Evolutionary conservation across 768 basidiomycete species (phyloP).

Genomic region (Mrakia frigida): DNA sequence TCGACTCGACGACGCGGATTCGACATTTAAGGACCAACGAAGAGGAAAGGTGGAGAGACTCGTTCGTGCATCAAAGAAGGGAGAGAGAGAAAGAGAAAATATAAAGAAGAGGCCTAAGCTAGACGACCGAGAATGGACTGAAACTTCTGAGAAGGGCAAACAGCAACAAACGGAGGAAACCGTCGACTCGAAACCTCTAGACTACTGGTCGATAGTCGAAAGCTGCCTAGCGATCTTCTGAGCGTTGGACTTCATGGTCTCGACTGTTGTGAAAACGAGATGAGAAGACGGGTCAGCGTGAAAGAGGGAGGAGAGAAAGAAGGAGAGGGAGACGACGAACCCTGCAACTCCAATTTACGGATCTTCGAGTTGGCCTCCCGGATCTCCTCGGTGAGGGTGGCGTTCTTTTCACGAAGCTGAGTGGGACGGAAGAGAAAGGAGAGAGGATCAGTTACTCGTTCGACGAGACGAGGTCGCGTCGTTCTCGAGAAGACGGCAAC

Average conservation of each 20-base stretch:
- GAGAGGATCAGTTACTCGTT: background rate
- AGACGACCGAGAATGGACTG: no score
- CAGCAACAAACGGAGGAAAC: no score
- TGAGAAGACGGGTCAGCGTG: background rate
- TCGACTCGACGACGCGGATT: no score
- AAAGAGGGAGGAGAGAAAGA: background rate
- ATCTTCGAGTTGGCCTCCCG: slow-evolving; percentile 77
- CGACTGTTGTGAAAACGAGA: slow-evolving; percentile 6
- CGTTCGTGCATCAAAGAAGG: no score
- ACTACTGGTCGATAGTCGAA: no score
- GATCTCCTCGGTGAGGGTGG: slow-evolving; percentile 58
- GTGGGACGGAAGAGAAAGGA: background rate
- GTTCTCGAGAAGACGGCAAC: background rate
- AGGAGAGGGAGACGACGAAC: background rate
- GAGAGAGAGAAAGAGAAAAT: no score
- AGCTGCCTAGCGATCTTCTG: slow-evolving; percentile 29
- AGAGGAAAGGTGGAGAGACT: no score
- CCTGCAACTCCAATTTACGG: slow-evolving; percentile 63
- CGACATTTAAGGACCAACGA: no score
- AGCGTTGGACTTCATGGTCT: slow-evolving; percentile 32
- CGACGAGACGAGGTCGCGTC: background rate
- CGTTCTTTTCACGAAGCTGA: slow-evolving; percentile 54
- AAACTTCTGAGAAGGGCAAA: no score
- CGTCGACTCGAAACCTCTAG: no score
- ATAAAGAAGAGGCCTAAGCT: no score